phyloP scores from a whole-genome alignment of 225 moss, liverwort and hornwort species.

The Bryoerythrophyllum caledonicum region DNA sequence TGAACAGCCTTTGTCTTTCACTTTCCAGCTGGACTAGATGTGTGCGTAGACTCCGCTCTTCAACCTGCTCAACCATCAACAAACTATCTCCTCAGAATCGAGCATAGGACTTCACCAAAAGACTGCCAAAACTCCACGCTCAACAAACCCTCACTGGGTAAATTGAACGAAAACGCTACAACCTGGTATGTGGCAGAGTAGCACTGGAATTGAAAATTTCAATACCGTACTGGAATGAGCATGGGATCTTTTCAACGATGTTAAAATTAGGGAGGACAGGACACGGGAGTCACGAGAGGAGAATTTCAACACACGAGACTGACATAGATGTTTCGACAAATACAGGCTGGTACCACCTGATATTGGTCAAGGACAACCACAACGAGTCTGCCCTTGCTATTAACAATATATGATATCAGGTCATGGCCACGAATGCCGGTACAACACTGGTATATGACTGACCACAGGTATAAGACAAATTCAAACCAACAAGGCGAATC shows the following conservation, averaged over 20 bases:
- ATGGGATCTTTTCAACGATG: neutral
- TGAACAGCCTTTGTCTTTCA: slow-evolving; percentile 53
- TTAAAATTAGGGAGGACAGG: neutral
- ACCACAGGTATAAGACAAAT: neutral
- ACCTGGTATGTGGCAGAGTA: neutral
- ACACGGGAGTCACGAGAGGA: no score
- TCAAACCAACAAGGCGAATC: neutral
- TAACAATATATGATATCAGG: neutral
- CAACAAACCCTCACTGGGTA: neutral
- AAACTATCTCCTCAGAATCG: slow-evolving; percentile 7
- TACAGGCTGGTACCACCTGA: neutral
- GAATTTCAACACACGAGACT: neutral
- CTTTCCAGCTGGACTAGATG: slow-evolving; percentile 78
- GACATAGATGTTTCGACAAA: neutral
- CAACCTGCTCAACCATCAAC: slow-evolving; percentile 52
- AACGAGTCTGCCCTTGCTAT: neutral
- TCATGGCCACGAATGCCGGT: neutral
- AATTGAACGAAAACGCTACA: neutral
- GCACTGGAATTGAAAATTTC: neutral
- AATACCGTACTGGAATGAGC: neutral
- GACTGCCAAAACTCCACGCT: neutral
- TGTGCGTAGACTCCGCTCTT: slow-evolving; percentile 83
- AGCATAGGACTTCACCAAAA: neutral
- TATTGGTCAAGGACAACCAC: neutral
- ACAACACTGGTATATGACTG: neutral